These are phyloP conservation scores for Eragrostis nindensis DNA, from an alignment of 176 grass and related monocot species.

Conservation along the genomic window DNA sequence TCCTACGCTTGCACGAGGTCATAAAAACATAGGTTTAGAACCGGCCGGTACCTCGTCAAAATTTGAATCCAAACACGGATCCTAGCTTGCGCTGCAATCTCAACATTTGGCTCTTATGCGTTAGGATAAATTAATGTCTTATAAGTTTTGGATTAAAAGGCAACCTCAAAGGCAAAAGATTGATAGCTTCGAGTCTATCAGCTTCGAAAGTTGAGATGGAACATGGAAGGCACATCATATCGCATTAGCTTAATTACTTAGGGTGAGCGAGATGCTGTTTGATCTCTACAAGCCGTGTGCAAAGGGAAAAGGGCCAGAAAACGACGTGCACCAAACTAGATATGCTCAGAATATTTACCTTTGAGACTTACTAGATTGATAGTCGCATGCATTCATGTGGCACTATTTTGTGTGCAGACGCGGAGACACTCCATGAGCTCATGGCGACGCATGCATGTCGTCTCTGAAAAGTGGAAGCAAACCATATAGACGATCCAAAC, in stretches of 20 bases:
- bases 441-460: background rate
- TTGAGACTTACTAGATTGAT: conserved; percentile 1
- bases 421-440: background rate
- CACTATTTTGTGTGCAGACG: background rate
- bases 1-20: too few species aligned
- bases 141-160: background rate
- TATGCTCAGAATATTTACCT: background rate
- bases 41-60: too few species aligned
- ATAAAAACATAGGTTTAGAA: too few species aligned
- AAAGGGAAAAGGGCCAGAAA: background rate
- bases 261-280: background rate
- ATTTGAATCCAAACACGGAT: too few species aligned
- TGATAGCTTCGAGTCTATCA: background rate
- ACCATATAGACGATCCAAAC: background rate
- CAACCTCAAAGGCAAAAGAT: background rate
- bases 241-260: background rate
- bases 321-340: conserved; percentile 16
- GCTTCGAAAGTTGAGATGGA: background rate
- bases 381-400: too few species aligned
- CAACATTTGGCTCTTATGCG: background rate
- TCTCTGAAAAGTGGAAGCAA: background rate
- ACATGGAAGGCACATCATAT: background rate
- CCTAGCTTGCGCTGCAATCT: background rate
- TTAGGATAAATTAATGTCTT: background rate
- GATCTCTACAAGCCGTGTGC: background rate